Evolutionary conservation across 1,284 basidiomycete species (phyloP), one percentile per base, ranked within the genome.

Genomic region (Coriolopsis trogii): DNA sequence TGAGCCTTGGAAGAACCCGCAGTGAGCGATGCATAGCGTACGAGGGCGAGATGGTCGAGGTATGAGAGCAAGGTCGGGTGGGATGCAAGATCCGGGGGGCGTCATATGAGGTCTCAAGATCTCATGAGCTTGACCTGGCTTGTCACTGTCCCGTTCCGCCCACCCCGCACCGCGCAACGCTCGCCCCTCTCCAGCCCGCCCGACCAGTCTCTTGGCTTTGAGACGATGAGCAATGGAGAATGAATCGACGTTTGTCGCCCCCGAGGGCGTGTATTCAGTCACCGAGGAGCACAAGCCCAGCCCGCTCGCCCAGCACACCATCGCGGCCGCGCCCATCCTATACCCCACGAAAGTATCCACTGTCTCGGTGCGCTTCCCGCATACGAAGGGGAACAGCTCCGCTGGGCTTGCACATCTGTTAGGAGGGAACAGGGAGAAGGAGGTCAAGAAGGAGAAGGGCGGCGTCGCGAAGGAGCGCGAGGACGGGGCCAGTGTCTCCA

Each of bases 231-330:
- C 52, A 44, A 91, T 91, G 86, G 88, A 91, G 75, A 88, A 80
- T 77, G 89, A 89, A 48, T 79, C 80, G 51, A 87, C 87, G 18
- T 91, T 93, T 70, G 85, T 91, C 51, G 90, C 90, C 29, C 90
- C 91, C 51, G 91, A 93, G 69, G 91, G 90, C 62, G 88, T 91
- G 47, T 93, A 93, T 72, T 85, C 88, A 18, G 79, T 91, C 65
- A 88, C 84, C n/a, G 90, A 92, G 63, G 89, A 91, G 64, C 85
- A 89, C 75, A 91, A 85, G 67, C 84, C 87, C 0, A 72, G 78
- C 39, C 63, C 73, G 31, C 59, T 78, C 39, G 76, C 79, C 46
- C 71, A 76, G 24, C 67, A 79, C 49, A 71, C 78, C 23, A 72
- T 75, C 57, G 74, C 69, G 50, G 71, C 77, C 20, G 72, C 81